Base-by-base conservation (phyloP, 257 asterid genomes). In the Henckelia pumila region DNA sequence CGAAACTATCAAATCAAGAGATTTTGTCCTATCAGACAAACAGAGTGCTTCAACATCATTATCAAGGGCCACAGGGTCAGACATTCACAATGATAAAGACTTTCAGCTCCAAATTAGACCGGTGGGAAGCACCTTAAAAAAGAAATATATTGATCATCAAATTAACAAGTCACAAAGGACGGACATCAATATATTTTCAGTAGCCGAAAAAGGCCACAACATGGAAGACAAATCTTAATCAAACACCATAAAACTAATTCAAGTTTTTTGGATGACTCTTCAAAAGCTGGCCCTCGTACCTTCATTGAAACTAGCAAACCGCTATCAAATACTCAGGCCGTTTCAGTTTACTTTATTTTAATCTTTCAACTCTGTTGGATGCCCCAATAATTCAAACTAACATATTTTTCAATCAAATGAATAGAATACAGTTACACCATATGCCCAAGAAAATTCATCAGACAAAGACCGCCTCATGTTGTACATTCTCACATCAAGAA, bases 21-120 rank as follows among this genome's bases (percentile, higher is more conserved):
- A 91, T 68, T 64, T 80, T 57, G 90, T 78, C 80, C 94, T 81
- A 57, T 76, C 81, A 8, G 95, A 79, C 67, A 88, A 72, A 67
- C 89, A 77, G 74, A 76, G 77, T 28, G 75, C 78, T 76, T 78
- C 89, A 74, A 78, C 82, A 62, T 69, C 73, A 66, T 74, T 81
- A 68, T 69, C 85, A 68, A 73, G 75, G 82, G 91, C 85, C 96
- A 61, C 88, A 66, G 84, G 86, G 75, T 84, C 93, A 91, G 99
- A 84, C 99, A 94, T 94, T 93, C 99, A 91, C 73, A 92, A 83
- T 76, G 49, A 2, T 37, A 37, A 37, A 37, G 49, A 37, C 16
- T 37, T 37, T 37, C 49, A 10, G 49, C 49, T 37, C 49, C 49
- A 37, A 37, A 37, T 13, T 37, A 37, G 17, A 10, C 17, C 11